Conservation (phyloP, 352 stramenopile genomes). For the Saprolegnia parasitica region DNA sequence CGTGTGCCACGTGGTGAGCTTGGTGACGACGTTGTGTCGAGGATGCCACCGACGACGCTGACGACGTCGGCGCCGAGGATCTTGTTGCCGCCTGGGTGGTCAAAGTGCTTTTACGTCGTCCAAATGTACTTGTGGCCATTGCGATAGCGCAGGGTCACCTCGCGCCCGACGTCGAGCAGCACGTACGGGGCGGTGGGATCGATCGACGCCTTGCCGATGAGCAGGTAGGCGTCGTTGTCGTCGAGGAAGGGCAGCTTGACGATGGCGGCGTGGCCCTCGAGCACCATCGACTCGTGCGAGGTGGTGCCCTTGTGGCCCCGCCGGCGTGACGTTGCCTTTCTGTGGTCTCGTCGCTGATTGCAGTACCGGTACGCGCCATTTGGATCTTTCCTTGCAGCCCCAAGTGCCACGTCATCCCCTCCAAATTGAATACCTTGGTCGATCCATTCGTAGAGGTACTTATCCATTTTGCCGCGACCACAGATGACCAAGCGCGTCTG, state of each 20-base stretch:
- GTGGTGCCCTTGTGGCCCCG: too few relatives aligned
- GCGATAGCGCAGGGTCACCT: constrained; percentile 55
- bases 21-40: constrained; percentile 47
- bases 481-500: too few relatives aligned
- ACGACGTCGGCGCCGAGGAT: constrained; percentile 46
- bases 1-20: constrained; percentile 52
- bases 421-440: too few relatives aligned
- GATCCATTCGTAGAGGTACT: too few relatives aligned
- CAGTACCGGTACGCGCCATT: too few relatives aligned
- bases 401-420: too few relatives aligned
- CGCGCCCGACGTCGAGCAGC: constrained; percentile 52
- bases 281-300: constrained; percentile 19
- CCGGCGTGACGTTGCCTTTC: background rate
- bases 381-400: too few relatives aligned
- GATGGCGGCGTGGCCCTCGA: constrained; percentile 38
- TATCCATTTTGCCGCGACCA: too few relatives aligned
- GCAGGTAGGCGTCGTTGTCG: constrained; percentile 91
- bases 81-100: constrained; percentile 86
- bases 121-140: constrained; percentile 52
- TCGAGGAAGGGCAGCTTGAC: constrained; percentile 76
- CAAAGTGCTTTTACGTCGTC: constrained; percentile 89
- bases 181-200: constrained; percentile 83
- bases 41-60: constrained; percentile 62
- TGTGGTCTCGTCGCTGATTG: too few relatives aligned
- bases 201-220: constrained; percentile 64